These are phyloP conservation scores for Pythium graminicola DNA, from an alignment of 352 stramenopile genomes.

Conservation along the genomic window DNA sequence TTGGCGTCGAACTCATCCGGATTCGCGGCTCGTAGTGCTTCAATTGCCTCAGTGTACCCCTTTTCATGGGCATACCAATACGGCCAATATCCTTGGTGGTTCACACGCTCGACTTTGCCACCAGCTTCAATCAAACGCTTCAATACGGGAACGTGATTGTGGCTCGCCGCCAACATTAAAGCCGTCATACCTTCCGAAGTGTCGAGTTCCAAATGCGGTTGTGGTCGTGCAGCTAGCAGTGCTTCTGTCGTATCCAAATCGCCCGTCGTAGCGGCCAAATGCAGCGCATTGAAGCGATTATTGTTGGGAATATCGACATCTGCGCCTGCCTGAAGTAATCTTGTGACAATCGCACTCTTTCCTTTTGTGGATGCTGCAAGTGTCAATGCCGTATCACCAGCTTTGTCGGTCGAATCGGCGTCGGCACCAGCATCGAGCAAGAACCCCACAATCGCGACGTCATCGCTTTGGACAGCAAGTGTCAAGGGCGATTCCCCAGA, in stretches of 20 bases:
- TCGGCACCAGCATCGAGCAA: background rate
- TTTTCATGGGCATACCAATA: background rate
- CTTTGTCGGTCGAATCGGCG: background rate
- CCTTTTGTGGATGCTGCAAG: background rate
- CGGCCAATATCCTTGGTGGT: background rate
- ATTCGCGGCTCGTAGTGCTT: background rate
- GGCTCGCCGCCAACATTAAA: background rate
- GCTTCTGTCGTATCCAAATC: background rate
- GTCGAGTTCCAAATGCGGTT: background rate
- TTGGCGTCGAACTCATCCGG: too few species aligned
- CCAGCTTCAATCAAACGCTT: background rate
- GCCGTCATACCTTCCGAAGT: background rate
- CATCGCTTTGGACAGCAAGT: background rate
- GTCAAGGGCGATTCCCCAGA: background rate
- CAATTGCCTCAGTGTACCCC: background rate
- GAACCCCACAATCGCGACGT: background rate
- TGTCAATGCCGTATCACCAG: background rate
- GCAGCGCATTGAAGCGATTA: background rate
- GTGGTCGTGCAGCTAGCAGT: background rate
- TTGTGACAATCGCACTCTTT: background rate
- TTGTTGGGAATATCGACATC: background rate
- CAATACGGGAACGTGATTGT: background rate
- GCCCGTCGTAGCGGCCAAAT: background rate
- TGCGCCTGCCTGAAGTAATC: background rate
- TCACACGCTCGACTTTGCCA: background rate